Base-by-base conservation (phyloP, 2,329 filamentous ascomycete species). In the Epichloe amarillans region DNA sequence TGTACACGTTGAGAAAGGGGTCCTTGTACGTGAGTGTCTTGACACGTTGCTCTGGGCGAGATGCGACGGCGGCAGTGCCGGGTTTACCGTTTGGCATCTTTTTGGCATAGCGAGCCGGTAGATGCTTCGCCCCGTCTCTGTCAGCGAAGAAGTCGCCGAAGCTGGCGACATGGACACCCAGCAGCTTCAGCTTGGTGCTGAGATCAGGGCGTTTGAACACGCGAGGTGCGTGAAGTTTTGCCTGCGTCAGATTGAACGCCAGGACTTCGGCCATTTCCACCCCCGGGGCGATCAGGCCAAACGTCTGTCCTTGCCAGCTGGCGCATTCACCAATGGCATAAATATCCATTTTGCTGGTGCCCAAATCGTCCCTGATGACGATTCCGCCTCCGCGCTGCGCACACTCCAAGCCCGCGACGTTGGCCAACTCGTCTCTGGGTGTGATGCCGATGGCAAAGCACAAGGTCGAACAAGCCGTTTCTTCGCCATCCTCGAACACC, bases 81-180 rank as follows among this genome's bases (percentile, higher is more conserved):
- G 19, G 15, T 14, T 15, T 8, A 2, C 40, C 52, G n/a, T 55
- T 54, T 47, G 48, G 33, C 38, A 39, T 57, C 50, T 58, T 65
- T 53, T 62, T 74, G 3, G 64, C 68, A 11, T 69, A 73, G 54
- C 75, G 76, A 3, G 75, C 73, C 0, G 87, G 88, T n/a, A 91
- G 70, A 45, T 82, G 75, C 55, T 83, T 84, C 0, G 88, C 87
- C 0, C 88, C 88, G 61, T 95, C 86, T 33, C 86, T 74, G 59
- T 95, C 89, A 0, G 89, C 89, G 57, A 95, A 95, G 71, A 90
- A 95, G 63, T 95, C 90, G 0, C 90, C 89, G 62, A 95, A 95
- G 61, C 86, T 93, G 17, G 90, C 90, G 4, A 95, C 90, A 57
- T 95, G 87, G 8, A 95, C 88, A 0, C 89, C 89, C 0, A 95